These are phyloP conservation scores for Dunaliella sp. DNA, from an alignment of 139 green algal species.

Conservation along the genomic window DNA sequence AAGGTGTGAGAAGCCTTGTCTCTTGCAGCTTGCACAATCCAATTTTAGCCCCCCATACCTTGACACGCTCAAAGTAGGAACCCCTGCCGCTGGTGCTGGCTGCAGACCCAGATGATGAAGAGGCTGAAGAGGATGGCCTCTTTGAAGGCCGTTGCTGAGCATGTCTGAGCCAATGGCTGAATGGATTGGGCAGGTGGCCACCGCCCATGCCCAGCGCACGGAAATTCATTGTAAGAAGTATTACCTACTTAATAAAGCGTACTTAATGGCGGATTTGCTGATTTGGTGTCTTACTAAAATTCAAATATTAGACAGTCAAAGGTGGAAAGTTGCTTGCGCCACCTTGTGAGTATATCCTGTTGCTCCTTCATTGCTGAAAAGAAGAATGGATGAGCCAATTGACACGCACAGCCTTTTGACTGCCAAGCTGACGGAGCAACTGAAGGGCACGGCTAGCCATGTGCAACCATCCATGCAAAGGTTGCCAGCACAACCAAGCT, in stretches of 20 bases:
- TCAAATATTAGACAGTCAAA: background rate
- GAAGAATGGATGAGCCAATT: too few relatives aligned
- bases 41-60: too few relatives aligned
- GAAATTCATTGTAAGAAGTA: background rate
- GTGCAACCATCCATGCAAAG: too few relatives aligned
- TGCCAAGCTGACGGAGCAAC: background rate
- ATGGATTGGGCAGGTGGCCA: background rate
- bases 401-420: background rate
- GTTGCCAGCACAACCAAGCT: too few relatives aligned
- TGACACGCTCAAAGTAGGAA: constrained; percentile 34
- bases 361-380: background rate
- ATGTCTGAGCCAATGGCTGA: background rate
- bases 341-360: background rate
- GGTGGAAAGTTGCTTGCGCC: background rate
- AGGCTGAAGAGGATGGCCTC: background rate
- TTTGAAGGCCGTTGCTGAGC: background rate
- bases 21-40: too few relatives aligned
- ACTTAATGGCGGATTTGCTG: background rate
- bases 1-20: too few relatives aligned
- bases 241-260: background rate
- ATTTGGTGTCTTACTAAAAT: background rate
- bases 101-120: background rate
- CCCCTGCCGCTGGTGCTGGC: constrained; percentile 8
- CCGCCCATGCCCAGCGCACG: background rate
- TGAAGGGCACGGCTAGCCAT: too few relatives aligned